phyloP scores from a whole-genome alignment of 345 rosid species.

The Eucalyptus albens region DNA sequence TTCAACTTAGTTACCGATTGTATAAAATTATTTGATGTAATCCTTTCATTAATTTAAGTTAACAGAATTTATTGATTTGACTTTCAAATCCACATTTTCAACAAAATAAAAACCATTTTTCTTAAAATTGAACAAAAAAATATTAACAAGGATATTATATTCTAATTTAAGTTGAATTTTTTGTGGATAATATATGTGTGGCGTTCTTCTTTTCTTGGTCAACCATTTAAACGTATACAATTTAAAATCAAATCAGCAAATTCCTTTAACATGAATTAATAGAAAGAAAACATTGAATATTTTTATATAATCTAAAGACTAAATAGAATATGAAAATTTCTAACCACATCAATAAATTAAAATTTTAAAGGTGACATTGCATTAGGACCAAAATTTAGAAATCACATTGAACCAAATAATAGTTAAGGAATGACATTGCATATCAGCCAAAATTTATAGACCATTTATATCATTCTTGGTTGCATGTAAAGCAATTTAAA shows the following conservation, averaged over 20 bases:
- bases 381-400: accelerated
- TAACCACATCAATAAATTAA: too few species aligned
- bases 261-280: not conserved
- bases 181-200: not conserved
- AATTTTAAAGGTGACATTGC: accelerated
- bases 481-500: not conserved
- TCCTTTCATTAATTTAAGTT: too few species aligned
- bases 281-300: too few species aligned
- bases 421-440: not conserved
- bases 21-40: too few species aligned
- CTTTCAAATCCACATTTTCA: not conserved
- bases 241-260: not conserved
- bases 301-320: too few species aligned
- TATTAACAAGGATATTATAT: too few species aligned
- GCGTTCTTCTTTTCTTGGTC: not conserved
- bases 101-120: not conserved
- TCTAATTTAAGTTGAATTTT: not conserved
- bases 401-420: too few species aligned
- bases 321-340: too few species aligned
- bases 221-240: not conserved
- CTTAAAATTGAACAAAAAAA: not conserved
- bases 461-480: too few species aligned
- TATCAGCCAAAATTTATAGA: not conserved
- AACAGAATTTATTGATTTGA: not conserved
- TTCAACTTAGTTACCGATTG: too few species aligned